Evolutionary conservation across 768 basidiomycete species (phyloP).

Genomic region (Auriscalpium orientale): DNA sequence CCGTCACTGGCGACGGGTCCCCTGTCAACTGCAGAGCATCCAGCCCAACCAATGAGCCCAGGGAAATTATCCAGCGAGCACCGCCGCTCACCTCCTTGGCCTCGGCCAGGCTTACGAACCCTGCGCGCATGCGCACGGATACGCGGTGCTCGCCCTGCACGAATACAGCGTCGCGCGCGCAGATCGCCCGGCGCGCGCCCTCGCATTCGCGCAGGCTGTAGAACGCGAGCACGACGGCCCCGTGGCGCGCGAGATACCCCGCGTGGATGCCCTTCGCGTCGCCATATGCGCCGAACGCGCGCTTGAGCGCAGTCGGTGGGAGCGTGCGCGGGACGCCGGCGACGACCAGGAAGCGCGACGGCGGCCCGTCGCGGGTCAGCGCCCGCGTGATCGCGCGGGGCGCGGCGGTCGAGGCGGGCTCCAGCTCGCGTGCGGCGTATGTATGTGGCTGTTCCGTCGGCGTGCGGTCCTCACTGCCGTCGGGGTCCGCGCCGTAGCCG

Average conservation of each 20-base stretch:
- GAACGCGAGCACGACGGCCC: constrained; percentile 15
- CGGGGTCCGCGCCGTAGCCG: background rate
- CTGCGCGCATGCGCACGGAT: constrained; percentile 9
- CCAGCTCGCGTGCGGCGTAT: background rate
- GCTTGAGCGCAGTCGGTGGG: constrained; percentile 10
- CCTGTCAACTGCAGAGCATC: constrained; percentile 7
- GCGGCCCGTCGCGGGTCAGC: background rate
- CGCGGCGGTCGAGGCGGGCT: background rate
- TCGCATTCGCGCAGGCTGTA: constrained; percentile 12
- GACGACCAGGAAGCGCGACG: background rate
- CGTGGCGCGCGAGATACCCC: constrained; percentile 9
- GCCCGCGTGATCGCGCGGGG: background rate
- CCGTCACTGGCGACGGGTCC: constrained; percentile 11
- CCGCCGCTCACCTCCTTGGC: constrained; percentile 13
- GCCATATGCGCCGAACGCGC: constrained; percentile 7
- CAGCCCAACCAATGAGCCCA: background rate
- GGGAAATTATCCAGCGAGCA: background rate
- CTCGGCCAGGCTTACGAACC: constrained; percentile 10
- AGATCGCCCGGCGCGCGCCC: constrained; percentile 10
- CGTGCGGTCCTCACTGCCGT: constrained; percentile 2
- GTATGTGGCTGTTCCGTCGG: constrained; percentile 5
- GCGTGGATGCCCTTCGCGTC: constrained; percentile 15
- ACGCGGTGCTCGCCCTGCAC: constrained; percentile 2
- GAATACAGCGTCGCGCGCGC: constrained; percentile 6
- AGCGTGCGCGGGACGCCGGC: constrained; percentile 13